Base-by-base conservation (phyloP, 805 yeast genomes). In the Yarrowia sp. region DNA sequence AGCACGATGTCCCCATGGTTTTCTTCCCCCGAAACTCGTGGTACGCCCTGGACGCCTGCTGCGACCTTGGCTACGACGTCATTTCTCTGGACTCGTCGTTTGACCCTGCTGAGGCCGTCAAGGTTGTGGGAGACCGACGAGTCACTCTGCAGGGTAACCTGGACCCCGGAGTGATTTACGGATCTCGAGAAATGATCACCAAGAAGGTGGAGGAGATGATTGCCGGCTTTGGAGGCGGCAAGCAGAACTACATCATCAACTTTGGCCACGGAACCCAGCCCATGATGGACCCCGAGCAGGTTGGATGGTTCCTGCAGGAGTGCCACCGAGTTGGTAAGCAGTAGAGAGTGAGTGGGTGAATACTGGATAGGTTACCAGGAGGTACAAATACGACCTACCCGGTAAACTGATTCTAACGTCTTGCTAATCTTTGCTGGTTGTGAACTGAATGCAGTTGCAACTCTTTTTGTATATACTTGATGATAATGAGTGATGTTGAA, bases 261-360 rank as follows among this genome's bases (percentile, higher is more conserved):
- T 89, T 95, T 73, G 99, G 99, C 52, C 99, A 95, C 71, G 99
- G 99, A 17, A 95, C 99, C 22, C 98, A 92, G 75, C 99, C 99
- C 22, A 91, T 90, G 78, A 92, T 95, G 96, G 88, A 90, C 68
- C 97, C 98, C 11, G 96, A 89, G 68, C 88, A 88, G 75, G 84
- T 95, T 67, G 86, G 84, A 67, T 90, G 85, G 77, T 95, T 95
- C 78, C 80, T 95, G 73, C 79, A 90, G 76, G 97, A 91, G 75
- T 88, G 95, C 70, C 96, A 91, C 75, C 83, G 92, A 71, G 75
- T 89, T 63, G 96, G 96, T 12, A 40, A 43, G 12, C 54, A 63
- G 46, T 67, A 52, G 28, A 4, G n/a, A n/a, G n/a, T n/a, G n/a
- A n/a, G n/a, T n/a, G n/a, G n/a, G n/a, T n/a, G n/a, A n/a, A n/a